Evolutionary conservation across 2,329 filamentous ascomycete species (phyloP), one percentile per base, ranked within the genome.

Genomic region (Colletotrichum echinochloae): DNA sequence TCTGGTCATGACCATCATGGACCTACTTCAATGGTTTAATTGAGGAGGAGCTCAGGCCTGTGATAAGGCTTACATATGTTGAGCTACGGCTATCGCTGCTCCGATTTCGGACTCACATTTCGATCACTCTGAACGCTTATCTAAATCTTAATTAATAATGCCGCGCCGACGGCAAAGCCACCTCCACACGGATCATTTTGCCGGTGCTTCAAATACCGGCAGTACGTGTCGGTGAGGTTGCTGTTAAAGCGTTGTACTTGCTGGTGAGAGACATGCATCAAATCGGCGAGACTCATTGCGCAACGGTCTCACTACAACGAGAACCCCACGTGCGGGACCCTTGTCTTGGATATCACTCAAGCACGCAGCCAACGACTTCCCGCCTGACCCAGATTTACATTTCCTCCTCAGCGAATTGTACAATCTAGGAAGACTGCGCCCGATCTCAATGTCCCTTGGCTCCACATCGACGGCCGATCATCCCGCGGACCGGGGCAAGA

Each of bases 181-280:
- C 14, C 55, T 55, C 14, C n/a, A 28, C n/a, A 30, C 33, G 26
- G 5, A 20, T 3, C 23, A 23, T n/a, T 30, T 11, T 33, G 20
- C 35, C 16, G 16, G 18, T 44, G 12, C 39, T 26, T 11, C 41
- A 37, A 35, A 33, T 8, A 39, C 49, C 23, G 16, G 20, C n/a
- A 28, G 2, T 8, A 20, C 28, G 26, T 41, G 41, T 35, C 41
- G n/a, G 20, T 39, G n/a, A 35, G 18, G 41, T 16, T 35, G 26
- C n/a, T 18, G 39, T 9, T 26, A 33, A 37, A 48, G 44, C 37
- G 7, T 16, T 33, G 33, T 39, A 37, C 28, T 63, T 70, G 67
- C 57, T 48, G 46, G 51, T 70, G 57, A 67, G 67, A 70, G 51
- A 70, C 56, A 62, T 54, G 44, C 35, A 51, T 37, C 55, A 16